A percentile compares a stretch with the other conserved stretches of the same genome.
Conservation (phyloP, 139 green algal genomes). For the Penium margaritaceum region DNA sequence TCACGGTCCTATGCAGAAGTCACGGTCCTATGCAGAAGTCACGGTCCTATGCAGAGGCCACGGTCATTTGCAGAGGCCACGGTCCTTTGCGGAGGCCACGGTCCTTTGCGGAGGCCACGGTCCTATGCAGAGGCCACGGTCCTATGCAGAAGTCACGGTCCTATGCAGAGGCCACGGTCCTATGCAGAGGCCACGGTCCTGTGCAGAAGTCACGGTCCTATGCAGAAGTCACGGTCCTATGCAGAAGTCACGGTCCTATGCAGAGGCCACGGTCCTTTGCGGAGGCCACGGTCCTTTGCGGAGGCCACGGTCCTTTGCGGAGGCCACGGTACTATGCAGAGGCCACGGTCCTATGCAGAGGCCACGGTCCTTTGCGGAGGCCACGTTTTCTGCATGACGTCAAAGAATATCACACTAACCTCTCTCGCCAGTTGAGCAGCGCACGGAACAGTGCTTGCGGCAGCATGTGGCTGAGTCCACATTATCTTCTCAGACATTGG, state of each 20-base stretch:
- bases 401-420: slow-evolving; percentile 10
- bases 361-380: background rate
- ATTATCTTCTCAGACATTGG: too few relatives aligned
- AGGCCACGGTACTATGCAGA: background rate
- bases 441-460: slow-evolving; percentile 36
- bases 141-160: too few relatives aligned
- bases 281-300: background rate
- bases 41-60: background rate
- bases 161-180: too few relatives aligned
- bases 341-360: background rate
- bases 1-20: too few relatives aligned
- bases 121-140: background rate
- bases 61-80: background rate
- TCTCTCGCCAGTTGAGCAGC: slow-evolving; percentile 37
- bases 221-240: too few relatives aligned
- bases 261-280: too few relatives aligned
- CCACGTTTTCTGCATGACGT: too few relatives aligned
- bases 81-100: background rate
- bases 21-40: background rate
- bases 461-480: slow-evolving; percentile 29
- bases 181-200: too few relatives aligned
- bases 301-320: background rate
- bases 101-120: background rate
- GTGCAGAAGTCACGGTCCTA: too few relatives aligned
- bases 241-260: too few relatives aligned